Evolutionary conservation across 495 filamentous ascomycete species (phyloP).

Genomic region (Ascobolus immersus): DNA sequence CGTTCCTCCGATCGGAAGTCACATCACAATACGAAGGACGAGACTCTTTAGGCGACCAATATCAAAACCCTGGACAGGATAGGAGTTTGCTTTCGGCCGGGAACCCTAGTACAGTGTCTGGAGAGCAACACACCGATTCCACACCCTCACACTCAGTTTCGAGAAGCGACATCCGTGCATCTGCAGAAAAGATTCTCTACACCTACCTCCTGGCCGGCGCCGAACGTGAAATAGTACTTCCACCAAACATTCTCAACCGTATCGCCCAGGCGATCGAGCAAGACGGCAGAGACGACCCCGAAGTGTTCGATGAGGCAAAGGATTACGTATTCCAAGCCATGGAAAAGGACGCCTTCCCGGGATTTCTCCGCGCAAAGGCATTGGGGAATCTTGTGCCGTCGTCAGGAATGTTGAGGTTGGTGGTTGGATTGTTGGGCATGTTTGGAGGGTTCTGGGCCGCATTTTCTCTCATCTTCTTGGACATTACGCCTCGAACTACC

Average conservation of each 20-base stretch:
- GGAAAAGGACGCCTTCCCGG: conserved; percentile 94
- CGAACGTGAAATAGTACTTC: conserved; percentile 83
- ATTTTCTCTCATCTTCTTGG: conserved; percentile 74
- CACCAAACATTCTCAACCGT: conserved; percentile 54
- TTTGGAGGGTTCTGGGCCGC: conserved; percentile 85
- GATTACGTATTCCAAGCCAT: conserved; percentile 99
- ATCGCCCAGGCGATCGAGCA: conserved; percentile 70
- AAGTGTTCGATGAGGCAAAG: conserved; percentile 89
- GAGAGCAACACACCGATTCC: conserved; percentile 32
- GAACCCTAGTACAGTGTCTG: too few species aligned
- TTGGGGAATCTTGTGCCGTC: conserved; percentile 82
- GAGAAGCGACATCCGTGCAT: conserved; percentile 65
- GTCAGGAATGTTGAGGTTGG: conserved; percentile 55
- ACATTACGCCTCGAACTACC: conserved; percentile 38
- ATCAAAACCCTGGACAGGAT: too few species aligned
- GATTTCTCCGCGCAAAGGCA: conserved; percentile 81
- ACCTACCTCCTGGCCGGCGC: conserved; percentile 78
- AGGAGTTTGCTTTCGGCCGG: too few species aligned
- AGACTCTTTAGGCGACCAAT: conserved; percentile 22
- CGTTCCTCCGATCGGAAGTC: conserved; percentile 36
- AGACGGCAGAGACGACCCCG: conserved; percentile 73
- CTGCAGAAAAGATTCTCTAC: conserved; percentile 92
- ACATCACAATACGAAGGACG: conserved; percentile 31
- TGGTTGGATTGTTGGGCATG: conserved; percentile 62
- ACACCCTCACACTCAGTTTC: conserved; percentile 63